Base-by-base conservation (phyloP, 2,329 filamentous ascomycete species). In the Aspergillus sp. region DNA sequence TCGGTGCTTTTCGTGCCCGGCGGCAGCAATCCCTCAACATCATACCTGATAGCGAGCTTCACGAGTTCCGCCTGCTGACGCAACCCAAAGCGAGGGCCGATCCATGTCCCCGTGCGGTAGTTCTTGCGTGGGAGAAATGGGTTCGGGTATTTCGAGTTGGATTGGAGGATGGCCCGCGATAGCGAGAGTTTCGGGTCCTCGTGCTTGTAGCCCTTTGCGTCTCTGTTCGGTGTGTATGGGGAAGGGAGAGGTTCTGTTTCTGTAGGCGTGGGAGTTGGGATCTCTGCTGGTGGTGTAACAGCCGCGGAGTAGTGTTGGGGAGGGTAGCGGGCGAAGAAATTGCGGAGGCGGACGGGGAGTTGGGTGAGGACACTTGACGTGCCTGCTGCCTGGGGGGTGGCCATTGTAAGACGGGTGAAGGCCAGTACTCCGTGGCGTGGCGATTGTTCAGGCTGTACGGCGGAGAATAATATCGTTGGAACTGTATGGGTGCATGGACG, bases 241-340 rank as follows among this genome's bases (percentile, higher is more conserved):
- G 73, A 75, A 37, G 72, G 71, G 45, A 72, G 67, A 40, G 64
- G 56, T 33, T 62, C 44, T 53, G 55, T 17, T 39, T 50, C 24
- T 51, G 68, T 54, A 22, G 71, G 57, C 59, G 66, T 56, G 49
- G 71, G 61, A 48, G 70, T 65, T 42, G 64, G 54, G 55, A 30
- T 8, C 27, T 65, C 54, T 44, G 67, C 63, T 40, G 61, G 66
- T 46, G 69, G 68, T 46, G 63, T 64, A 22, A 72, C 70, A 64
- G 73, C 63, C 24, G 74, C 70, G 51, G 73, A 80, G 68, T 74
- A 84, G 67, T 67, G 72, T 71, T 70, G 83, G 48, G 93, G 92
- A 42, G 95, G 95, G 75, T 93, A 97, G 64, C 90, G 89, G 57
- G 89, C 89, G 76, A 99, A 89, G 83, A 99, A 97, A 69, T 87